Percentiles rank a stretch among this genome's conserved stretches.
phyloP scores from a whole-genome alignment of 78 protist genomes.

The Neovahlkampfia damariscottae region DNA sequence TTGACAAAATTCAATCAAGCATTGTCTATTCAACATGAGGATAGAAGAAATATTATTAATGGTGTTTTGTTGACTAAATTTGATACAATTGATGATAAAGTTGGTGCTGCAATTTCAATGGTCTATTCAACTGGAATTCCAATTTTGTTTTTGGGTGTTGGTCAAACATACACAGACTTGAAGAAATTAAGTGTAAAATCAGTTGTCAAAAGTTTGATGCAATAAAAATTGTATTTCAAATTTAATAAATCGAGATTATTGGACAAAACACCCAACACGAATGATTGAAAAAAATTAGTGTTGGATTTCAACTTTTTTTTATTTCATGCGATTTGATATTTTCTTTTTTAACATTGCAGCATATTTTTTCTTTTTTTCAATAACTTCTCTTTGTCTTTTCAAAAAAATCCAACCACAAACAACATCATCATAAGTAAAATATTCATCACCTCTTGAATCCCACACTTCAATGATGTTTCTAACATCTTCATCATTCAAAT shows the following conservation, averaged over 20 bases:
- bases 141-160: conserved; percentile 95
- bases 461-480: too few relatives aligned
- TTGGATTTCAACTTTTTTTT: too few relatives aligned
- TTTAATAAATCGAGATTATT: background rate
- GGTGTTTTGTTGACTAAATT: conserved; percentile 98
- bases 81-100: conserved; percentile 99
- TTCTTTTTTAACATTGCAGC: too few relatives aligned
- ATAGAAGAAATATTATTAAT: conserved; percentile 52
- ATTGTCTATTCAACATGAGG: conserved; percentile 28
- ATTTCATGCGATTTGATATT: too few relatives aligned
- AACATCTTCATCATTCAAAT: too few relatives aligned
- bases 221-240: conserved; percentile 7
- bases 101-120: conserved; percentile 98
- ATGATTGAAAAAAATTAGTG: too few relatives aligned
- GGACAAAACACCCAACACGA: too few relatives aligned
- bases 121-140: conserved; percentile 90
- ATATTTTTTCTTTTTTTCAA: too few relatives aligned
- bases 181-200: conserved; percentile 46
- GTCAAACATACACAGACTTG: conserved; percentile 88
- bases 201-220: conserved; percentile 66
- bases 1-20: conserved; percentile 72
- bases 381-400: too few relatives aligned
- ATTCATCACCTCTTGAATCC: too few relatives aligned
- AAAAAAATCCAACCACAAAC: too few relatives aligned
- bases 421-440: too few relatives aligned